Conservation (phyloP, 495 filamentous ascomycete species). For the Neurospora sp. region DNA sequence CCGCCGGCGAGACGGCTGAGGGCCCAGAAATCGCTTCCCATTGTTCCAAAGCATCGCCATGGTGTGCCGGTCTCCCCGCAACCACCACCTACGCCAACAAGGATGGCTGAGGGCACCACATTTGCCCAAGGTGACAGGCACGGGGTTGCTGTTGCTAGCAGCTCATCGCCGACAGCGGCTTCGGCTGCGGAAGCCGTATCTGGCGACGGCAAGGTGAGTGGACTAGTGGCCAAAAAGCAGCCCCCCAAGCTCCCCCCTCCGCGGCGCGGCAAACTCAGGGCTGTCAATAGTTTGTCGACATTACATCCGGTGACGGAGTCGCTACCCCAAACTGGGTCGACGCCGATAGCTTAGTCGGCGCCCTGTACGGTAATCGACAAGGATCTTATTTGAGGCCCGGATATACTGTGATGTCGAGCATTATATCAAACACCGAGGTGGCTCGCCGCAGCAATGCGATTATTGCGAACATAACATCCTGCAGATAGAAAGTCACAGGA, state of each 20-base stretch:
- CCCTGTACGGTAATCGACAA: not conserved
- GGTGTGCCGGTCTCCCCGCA: constrained; percentile 29
- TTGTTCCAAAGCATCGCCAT: constrained; percentile 37
- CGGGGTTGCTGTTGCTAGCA: not conserved
- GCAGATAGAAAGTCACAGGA: not conserved
- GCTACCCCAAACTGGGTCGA: constrained; percentile 1
- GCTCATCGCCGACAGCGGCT: not conserved
- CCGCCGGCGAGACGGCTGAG: constrained; percentile 18
- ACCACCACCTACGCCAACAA: constrained; percentile 9
- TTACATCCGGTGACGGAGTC: not conserved
- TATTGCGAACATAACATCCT: not conserved
- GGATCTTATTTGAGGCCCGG: not conserved
- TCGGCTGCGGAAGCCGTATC: not conserved
- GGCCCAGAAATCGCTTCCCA: constrained; percentile 33
- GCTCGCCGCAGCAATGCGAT: not conserved
- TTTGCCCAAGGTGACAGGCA: not conserved
- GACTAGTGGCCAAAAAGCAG: constrained; percentile 32
- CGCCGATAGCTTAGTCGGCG: constrained; percentile 2
- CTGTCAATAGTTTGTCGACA: not conserved
- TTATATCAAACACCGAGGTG: not conserved
- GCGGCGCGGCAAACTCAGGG: constrained; percentile 21
- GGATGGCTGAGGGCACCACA: not conserved
- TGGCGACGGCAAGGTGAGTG: constrained; percentile 13
- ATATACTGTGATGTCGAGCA: not conserved
- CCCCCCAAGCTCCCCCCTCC: constrained; percentile 46